Evolutionary conservation across 345 rosid species (phyloP), one percentile per base, ranked within the genome.

Genomic region (Euphorbia pulcherrima): DNA sequence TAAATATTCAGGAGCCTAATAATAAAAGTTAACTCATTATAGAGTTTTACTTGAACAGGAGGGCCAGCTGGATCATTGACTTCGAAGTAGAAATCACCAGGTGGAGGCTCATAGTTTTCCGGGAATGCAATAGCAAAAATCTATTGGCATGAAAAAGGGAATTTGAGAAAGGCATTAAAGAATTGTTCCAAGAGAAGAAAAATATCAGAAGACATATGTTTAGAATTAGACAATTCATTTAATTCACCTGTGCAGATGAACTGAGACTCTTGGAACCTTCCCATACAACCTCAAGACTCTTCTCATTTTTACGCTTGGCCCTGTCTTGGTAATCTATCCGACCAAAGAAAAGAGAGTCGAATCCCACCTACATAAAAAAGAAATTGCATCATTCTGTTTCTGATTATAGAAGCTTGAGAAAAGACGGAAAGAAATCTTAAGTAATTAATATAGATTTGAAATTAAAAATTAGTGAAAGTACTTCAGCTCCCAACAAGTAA

Each of bases 111-210:
- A 65, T 94, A 94, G 74, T 91, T 81, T 68, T 80, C 40, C 21
- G 99, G 99, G 69, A 94, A 94, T 59, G 97, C 96, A 77, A 97
- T 95, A 29, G 99, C 89, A 84, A 91, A 94, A 64, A 94, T 94
- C 97, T 94, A 79, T 66, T 72, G 51, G 48, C 72, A 39, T 33
- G 57, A 68, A 56, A n/a, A 23, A 51, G 72, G 5, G 13, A 72
- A 67, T 60, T 44, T 47, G 63, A 68, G 59, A 69, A 67, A 48
- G 60, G 48, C 26, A 74, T 58, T 29, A 55, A 64, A 50, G 33
- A 61, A 20, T 30, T 41, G 23, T 51, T 37, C 51, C 50, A 39
- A 57, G 28, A 58, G 53, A 18, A 9, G 35, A 39, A 67, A 39
- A 9, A 48, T 50, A 68, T 35, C 8, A 13, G 11, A 58, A 27